A percentile compares a stretch with the other conserved stretches of the same genome.
These are phyloP conservation scores for Petunia hybrid DNA, from an alignment of 305 asterid species.

Conservation along the genomic window DNA sequence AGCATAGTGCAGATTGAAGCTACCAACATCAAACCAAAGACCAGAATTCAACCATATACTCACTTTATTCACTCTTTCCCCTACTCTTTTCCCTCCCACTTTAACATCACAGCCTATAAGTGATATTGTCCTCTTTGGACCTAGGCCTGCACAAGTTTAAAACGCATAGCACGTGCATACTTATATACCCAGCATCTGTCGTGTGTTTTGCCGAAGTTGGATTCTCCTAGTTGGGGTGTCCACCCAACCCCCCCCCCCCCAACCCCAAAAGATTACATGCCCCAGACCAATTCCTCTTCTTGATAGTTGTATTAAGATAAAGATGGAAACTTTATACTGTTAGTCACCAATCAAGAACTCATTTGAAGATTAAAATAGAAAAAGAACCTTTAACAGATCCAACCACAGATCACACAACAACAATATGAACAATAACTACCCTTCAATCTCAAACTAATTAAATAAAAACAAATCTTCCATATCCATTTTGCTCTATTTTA, in stretches of 20 bases:
- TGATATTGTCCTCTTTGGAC: no score
- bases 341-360: background rate
- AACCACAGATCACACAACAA: slow-evolving; percentile 16
- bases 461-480: background rate
- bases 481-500: background rate
- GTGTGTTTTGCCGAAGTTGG: no score
- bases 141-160: no score
- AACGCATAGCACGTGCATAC: no score
- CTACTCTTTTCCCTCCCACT: no score
- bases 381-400: slow-evolving; percentile 3
- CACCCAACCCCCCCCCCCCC: background rate
- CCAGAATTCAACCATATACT: background rate
- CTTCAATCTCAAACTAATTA: background rate
- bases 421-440: background rate
- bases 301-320: background rate
- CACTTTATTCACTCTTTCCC: background rate
- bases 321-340: background rate
- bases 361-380: background rate
- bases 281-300: background rate
- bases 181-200: no score
- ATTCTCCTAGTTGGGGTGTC: no score
- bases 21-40: slow-evolving; percentile 8
- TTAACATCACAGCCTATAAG: no score
- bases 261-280: background rate
- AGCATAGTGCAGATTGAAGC: background rate